Evolutionary conservation across 805 yeast genomes (phyloP).

Genomic region (Naumovozyma castellii): DNA sequence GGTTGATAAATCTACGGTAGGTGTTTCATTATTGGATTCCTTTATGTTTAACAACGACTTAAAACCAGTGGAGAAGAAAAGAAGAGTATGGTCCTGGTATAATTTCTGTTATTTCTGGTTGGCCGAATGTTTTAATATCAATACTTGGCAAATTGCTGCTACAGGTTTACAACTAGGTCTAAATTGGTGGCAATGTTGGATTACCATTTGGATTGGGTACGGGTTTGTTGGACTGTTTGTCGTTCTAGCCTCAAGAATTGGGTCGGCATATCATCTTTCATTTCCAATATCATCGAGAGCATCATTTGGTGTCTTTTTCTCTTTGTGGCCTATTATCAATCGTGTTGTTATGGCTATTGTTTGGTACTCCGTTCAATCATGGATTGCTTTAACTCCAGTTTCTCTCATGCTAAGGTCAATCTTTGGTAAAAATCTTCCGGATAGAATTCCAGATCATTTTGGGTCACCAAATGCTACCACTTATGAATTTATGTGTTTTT

Average conservation of each 20-base stretch:
- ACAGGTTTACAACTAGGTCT: constrained; percentile 72
- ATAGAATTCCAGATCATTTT: constrained; percentile 55
- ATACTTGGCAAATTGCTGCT: constrained; percentile 86
- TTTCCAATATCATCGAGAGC: constrained; percentile 79
- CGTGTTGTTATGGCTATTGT: constrained; percentile 80
- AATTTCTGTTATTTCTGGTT: constrained; percentile 77
- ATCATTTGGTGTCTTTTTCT: constrained; percentile 80
- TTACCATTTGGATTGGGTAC: constrained; percentile 83
- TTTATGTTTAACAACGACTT: constrained; percentile 69
- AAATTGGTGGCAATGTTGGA: constrained; percentile 89
- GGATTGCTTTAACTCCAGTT: constrained; percentile 79
- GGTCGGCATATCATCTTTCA: constrained; percentile 69
- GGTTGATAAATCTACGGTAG: constrained; percentile 24
- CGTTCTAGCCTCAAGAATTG: constrained; percentile 63
- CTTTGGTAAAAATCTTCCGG: constrained; percentile 56
- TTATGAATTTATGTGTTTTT: constrained; percentile 64
- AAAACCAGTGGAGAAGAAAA: constrained; percentile 62
- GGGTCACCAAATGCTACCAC: constrained; percentile 55
- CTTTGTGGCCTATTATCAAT: constrained; percentile 80
- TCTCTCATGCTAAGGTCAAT: constrained; percentile 67
- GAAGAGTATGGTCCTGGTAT: constrained; percentile 82
- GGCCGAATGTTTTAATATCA: constrained; percentile 82
- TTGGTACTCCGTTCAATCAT: constrained; percentile 83
- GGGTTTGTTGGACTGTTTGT: constrained; percentile 60
- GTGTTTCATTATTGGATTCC: constrained; percentile 46